Percentiles rank a stretch among this genome's conserved stretches.
phyloP scores from a whole-genome alignment of 1,284 basidiomycete genomes.

The Agroathelia rolfsii region DNA sequence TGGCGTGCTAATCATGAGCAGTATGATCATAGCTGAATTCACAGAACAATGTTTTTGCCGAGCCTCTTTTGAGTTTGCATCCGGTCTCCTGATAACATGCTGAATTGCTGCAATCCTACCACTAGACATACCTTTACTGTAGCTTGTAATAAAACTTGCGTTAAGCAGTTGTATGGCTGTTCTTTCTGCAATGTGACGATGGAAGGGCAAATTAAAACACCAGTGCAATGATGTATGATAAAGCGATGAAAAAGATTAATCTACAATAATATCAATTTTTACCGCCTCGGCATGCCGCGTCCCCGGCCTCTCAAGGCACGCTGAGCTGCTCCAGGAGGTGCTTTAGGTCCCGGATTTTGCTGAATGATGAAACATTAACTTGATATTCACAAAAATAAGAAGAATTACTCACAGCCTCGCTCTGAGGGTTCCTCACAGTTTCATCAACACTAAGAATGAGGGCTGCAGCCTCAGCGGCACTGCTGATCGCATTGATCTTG shows the following conservation, averaged over 20 bases:
- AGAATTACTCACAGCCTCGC: slow-evolving; percentile 60
- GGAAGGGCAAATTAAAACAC: background rate
- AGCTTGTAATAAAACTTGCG: no score
- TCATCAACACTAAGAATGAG: slow-evolving; percentile 92
- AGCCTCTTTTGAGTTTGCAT: no score
- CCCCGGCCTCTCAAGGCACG: slow-evolving; percentile 78
- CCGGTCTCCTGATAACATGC: no score
- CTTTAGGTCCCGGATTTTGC: slow-evolving; percentile 71
- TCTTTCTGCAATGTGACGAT: no score
- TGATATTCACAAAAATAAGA: slow-evolving; percentile 2
- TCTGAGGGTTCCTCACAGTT: slow-evolving; percentile 89
- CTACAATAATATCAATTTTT: slow-evolving; percentile 15
- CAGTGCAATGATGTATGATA: background rate
- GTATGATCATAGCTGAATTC: no score
- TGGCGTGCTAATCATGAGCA: no score
- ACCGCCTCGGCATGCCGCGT: slow-evolving; percentile 65
- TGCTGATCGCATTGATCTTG: slow-evolving; percentile 91
- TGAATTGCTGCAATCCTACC: no score
- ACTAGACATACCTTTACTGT: no score
- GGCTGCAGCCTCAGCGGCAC: slow-evolving; percentile 93
- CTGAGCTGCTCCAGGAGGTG: slow-evolving; percentile 77
- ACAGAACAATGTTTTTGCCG: no score
- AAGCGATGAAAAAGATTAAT: slow-evolving; percentile 1
- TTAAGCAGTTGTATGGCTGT: no score
- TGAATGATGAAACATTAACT: slow-evolving; percentile 18